phyloP scores from a whole-genome alignment of 805 yeast genomes.

The Candida vaughaniae region DNA sequence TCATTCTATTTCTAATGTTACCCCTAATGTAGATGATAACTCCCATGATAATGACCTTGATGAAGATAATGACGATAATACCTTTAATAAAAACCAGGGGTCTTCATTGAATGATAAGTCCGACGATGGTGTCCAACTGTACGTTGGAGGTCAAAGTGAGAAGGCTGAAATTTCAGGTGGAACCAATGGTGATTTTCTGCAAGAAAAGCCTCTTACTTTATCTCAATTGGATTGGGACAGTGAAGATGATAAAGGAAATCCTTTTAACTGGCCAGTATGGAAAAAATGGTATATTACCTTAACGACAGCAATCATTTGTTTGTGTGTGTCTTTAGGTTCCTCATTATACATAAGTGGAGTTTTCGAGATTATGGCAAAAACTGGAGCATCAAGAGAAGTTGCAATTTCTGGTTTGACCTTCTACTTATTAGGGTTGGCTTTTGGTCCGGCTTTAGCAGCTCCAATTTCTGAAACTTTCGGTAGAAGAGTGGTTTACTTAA shows the following conservation, averaged over 20 bases:
- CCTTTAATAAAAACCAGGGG: slow-evolving; percentile 1
- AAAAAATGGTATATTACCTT: slow-evolving; percentile 66
- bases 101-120: slow-evolving; percentile 3
- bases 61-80: slow-evolving; percentile 1
- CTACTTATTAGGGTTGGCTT: slow-evolving; percentile 67
- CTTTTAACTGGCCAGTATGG: slow-evolving; percentile 64
- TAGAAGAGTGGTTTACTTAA: slow-evolving; percentile 57
- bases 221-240: slow-evolving; percentile 54
- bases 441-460: slow-evolving; percentile 70
- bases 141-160: neutral
- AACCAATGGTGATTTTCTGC: neutral
- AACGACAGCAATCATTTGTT: slow-evolving; percentile 62
- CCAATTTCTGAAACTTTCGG: slow-evolving; percentile 73
- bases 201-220: slow-evolving; percentile 12
- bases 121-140: slow-evolving; percentile 1
- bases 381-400: slow-evolving; percentile 58
- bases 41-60: neutral
- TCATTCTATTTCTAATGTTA: neutral
- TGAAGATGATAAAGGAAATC: slow-evolving; percentile 61
- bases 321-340: slow-evolving; percentile 73
- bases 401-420: slow-evolving; percentile 68
- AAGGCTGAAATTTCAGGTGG: neutral
- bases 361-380: slow-evolving; percentile 46
- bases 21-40: neutral
- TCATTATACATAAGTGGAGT: slow-evolving; percentile 69